Percentiles rank a stretch among this genome's conserved stretches.
Conservation (phyloP, 176 grass and related monocot species). For the Olyra latifolia region DNA sequence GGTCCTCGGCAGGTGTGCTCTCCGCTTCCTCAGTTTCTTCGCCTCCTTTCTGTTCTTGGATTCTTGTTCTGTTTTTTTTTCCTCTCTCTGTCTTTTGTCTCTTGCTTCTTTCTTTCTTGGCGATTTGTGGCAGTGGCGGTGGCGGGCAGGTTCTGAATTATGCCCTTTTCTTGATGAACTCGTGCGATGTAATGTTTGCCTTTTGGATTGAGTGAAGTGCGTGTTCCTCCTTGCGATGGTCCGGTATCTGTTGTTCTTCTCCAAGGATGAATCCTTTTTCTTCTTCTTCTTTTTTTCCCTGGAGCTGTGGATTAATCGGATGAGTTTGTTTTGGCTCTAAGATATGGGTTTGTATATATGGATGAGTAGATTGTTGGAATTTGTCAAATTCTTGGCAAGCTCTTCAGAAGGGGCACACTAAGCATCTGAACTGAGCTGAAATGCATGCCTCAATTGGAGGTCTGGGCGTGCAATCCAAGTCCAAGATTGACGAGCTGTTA, state of each 20-base stretch:
- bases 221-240: background rate
- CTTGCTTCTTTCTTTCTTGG: background rate
- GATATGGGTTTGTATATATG: background rate
- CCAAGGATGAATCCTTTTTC: background rate
- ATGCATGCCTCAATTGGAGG: background rate
- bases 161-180: background rate
- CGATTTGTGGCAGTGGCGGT: background rate
- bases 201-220: background rate
- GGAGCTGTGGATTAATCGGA: background rate
- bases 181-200: background rate
- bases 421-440: conserved; percentile 5
- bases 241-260: background rate
- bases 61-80: background rate
- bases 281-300: background rate
- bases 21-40: background rate
- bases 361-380: background rate
- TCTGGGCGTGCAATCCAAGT: background rate
- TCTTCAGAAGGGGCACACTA: background rate
- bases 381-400: background rate
- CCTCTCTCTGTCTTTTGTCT: background rate
- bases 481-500: background rate
- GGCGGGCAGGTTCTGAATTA: background rate
- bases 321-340: background rate
- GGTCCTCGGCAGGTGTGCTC: conserved; percentile 17
- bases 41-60: background rate